Base-by-base conservation (phyloP, 2,329 filamentous ascomycete genomes). In the Aspergillus melleus region DNA sequence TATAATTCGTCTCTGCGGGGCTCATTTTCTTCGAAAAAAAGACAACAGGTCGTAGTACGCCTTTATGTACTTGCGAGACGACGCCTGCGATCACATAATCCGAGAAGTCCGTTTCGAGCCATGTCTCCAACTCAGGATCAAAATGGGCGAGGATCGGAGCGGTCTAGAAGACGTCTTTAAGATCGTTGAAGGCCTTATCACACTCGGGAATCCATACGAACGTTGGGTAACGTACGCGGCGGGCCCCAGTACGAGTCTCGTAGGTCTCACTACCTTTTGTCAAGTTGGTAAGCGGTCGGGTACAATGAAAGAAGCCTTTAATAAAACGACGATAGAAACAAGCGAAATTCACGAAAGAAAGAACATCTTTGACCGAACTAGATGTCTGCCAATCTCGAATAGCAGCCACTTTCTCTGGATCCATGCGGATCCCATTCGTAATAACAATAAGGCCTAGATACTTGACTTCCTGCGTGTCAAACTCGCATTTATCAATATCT, bases 11-110 rank as follows among this genome's bases (percentile, higher is more conserved):
- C 60, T 74, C 60, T 2, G 59, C 47, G 8, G 46, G 20, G 11
- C 68, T 59, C 53, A 67, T n/a, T n/a, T n/a, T 73, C 30, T 64
- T 64, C 2, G 61, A 72, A 24, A 62, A 73, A 58, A 61, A 73
- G 12, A 59, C 58, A 46, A 68, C 52, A 24, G 24, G 46, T 2
- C 46, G 46, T 11, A 49, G 46, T 2, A 49, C 10, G 10, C 10
- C 46, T 3, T 9, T 20, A 19, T 49, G 22, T 4, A 20, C 10
- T 10, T 49, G 46, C 3, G 46, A 49, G 22, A 49, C 4, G 3
- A 49, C 19, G 4, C 46, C 46, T 4, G 46, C 46, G 11, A 11
- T 49, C 2, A 49, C 46, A 9, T 16, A 20, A 10, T 49, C 46
- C 4, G n/a, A 20, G 46, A 11, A 19, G 11, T 49, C 19, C 4